phyloP scores from a whole-genome alignment of 768 basidiomycete genomes.

The Neoboletus brunneissimus region DNA sequence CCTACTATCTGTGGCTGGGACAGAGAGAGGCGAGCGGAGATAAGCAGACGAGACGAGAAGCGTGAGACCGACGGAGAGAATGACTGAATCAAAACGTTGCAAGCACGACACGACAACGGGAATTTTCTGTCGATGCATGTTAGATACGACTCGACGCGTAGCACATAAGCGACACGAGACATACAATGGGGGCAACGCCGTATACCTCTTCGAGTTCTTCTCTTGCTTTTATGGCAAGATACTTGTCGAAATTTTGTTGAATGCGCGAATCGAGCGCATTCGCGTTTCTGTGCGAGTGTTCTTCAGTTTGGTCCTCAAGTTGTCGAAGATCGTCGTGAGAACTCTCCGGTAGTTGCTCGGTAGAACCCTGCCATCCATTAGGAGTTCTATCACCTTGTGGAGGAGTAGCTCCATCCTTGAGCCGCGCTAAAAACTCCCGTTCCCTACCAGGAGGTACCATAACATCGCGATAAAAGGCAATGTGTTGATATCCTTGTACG shows the following conservation, averaged over 20 bases:
- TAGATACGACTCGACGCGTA: neutral
- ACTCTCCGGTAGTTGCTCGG: slow-evolving; percentile 7
- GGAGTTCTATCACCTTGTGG: slow-evolving; percentile 8
- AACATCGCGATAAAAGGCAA: slow-evolving; percentile 66
- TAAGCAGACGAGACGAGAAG: slow-evolving; percentile 53
- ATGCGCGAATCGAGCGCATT: slow-evolving; percentile 39
- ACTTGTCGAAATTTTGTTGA: slow-evolving; percentile 62
- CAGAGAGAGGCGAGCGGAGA: slow-evolving; percentile 51
- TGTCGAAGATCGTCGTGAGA: slow-evolving; percentile 18
- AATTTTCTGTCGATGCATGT: slow-evolving; percentile 48
- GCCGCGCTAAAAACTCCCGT: slow-evolving; percentile 36
- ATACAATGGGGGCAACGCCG: slow-evolving; percentile 73
- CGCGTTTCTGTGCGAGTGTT: neutral
- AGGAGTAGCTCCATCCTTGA: slow-evolving; percentile 16
- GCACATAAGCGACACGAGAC: slow-evolving; percentile 28
- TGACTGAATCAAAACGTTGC: slow-evolving; percentile 69
- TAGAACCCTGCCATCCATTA: slow-evolving; percentile 8
- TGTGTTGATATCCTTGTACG: slow-evolving; percentile 66
- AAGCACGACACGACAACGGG: slow-evolving; percentile 77
- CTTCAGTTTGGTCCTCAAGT: slow-evolving; percentile 18
- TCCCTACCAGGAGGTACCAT: slow-evolving; percentile 49
- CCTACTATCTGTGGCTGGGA: slow-evolving; percentile 19
- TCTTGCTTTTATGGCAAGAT: slow-evolving; percentile 60
- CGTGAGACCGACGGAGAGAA: slow-evolving; percentile 66
- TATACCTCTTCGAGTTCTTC: slow-evolving; percentile 80